Percentiles rank a stretch among this genome's conserved stretches.
phyloP scores from a whole-genome alignment of 371 early-diverging fungal species.

The Mucor plumbeus region DNA sequence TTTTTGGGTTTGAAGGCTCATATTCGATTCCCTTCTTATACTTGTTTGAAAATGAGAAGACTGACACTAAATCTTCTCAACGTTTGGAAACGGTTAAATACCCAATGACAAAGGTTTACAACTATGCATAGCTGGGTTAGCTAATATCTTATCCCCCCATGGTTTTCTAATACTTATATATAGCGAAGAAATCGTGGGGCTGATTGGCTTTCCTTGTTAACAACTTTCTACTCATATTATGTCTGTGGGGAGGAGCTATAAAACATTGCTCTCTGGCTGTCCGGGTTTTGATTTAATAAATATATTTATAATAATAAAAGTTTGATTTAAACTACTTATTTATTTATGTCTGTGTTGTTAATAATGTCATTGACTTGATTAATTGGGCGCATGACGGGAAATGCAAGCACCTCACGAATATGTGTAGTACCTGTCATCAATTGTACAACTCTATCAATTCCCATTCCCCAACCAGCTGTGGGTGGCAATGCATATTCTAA shows the following conservation, averaged over 20 bases:
- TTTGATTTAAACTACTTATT: not conserved
- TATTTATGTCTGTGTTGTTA: not conserved
- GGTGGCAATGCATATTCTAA: conserved; percentile 97
- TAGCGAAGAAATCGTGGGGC: not conserved
- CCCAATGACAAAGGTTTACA: not conserved
- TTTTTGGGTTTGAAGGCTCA: not conserved
- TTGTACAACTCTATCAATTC: conserved; percentile 94
- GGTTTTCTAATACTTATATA: not conserved
- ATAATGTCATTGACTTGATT: not conserved
- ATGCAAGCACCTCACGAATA: conserved; percentile 93
- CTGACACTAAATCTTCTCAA: not conserved
- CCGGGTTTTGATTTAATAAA: not conserved
- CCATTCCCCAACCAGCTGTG: conserved; percentile 99
- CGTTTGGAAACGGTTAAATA: not conserved
- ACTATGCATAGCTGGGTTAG: not conserved
- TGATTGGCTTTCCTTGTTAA: not conserved
- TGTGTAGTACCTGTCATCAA: conserved; percentile 85
- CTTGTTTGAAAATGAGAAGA: not conserved
- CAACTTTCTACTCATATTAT: not conserved
- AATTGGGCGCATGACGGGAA: conserved; percentile 67
- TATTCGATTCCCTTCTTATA: not conserved
- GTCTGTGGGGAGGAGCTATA: conserved; percentile 7
- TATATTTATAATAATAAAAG: not conserved
- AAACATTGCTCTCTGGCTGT: conserved; percentile 7
- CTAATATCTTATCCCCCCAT: conserved; percentile 15